phyloP scores from a whole-genome alignment of 2,329 filamentous ascomycete genomes.

The Purpureocillium lavendulum region DNA sequence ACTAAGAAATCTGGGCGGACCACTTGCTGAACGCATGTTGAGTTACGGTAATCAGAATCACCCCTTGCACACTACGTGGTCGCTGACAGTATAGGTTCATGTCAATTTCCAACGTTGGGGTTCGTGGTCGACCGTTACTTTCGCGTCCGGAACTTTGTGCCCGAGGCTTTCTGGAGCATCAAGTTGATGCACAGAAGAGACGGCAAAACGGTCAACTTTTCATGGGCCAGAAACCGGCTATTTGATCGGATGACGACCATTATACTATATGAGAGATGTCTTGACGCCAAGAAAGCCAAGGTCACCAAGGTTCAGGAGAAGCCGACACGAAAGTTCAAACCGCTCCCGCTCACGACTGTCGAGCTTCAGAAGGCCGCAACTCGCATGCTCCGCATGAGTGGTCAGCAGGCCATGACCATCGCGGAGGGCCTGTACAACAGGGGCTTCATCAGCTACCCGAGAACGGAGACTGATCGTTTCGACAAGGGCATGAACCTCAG shows the following conservation, averaged over 20 bases:
- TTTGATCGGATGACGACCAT: constrained; percentile 80
- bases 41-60: constrained; percentile 61
- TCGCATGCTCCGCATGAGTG: constrained; percentile 79
- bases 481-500: constrained; percentile 81
- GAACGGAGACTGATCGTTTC: constrained; percentile 95
- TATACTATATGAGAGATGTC: constrained; percentile 78
- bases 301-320: constrained; percentile 84
- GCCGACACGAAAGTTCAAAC: constrained; percentile 89
- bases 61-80: neutral
- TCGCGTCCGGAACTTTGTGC: constrained; percentile 85
- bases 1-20: constrained; percentile 63
- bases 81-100: constrained; percentile 53
- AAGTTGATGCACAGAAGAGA: constrained; percentile 74
- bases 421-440: constrained; percentile 87
- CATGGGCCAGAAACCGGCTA: constrained; percentile 72
- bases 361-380: constrained; percentile 95
- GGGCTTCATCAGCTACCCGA: constrained; percentile 94
- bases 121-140: constrained; percentile 97
- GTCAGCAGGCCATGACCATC: constrained; percentile 79
- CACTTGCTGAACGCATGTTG: constrained; percentile 56
- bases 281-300: constrained; percentile 66
- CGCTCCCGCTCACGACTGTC: constrained; percentile 86
- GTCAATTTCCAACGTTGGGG: constrained; percentile 92
- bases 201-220: constrained; percentile 71
- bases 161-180: constrained; percentile 89